These are phyloP conservation scores for Boletellus ananas DNA, from an alignment of 768 basidiomycete genomes.

Conservation along the genomic window DNA sequence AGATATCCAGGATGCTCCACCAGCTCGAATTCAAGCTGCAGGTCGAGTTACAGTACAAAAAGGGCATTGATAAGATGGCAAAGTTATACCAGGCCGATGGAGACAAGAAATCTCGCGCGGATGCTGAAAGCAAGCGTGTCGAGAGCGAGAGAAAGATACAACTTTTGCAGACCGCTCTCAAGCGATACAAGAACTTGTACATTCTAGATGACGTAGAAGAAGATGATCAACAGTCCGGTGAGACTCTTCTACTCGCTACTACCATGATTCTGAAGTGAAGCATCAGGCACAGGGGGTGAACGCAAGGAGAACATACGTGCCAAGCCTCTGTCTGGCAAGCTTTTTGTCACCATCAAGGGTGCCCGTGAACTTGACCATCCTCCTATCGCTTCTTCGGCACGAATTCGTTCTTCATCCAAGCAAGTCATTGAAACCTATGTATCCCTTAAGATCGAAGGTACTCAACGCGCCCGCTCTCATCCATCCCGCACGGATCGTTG, in stretches of 20 bases:
- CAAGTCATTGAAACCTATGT: conserved; percentile 79
- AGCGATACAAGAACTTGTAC: conserved; percentile 93
- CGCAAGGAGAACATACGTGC: conserved; percentile 88
- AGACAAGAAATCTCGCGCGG: conserved; percentile 91
- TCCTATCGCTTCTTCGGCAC: conserved; percentile 57
- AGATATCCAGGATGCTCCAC: conserved; percentile 96
- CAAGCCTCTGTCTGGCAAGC: conserved; percentile 92
- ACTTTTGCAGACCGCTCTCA: conserved; percentile 85
- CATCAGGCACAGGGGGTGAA: conserved; percentile 67
- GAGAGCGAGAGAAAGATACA: conserved; percentile 98
- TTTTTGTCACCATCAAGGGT: conserved; percentile 82
- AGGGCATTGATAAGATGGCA: conserved; percentile 98
- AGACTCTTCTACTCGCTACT: conserved; percentile 13
- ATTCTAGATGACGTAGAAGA: conserved; percentile 88
- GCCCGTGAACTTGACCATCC: conserved; percentile 96
- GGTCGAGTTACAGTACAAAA: conserved; percentile 97
- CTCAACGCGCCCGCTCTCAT: conserved; percentile 86
- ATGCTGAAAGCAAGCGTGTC: conserved; percentile 89
- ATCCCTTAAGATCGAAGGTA: conserved; percentile 94
- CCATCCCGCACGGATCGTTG: conserved; percentile 93
- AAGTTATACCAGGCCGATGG: conserved; percentile 95
- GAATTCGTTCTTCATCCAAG: conserved; percentile 76
- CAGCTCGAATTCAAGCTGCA: conserved; percentile 99
- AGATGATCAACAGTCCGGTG: conserved; percentile 70
- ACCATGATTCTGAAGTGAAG: conserved; percentile 25